Conservation (phyloP, 73 alveolate species). For the Paramecium tetraurelia region DNA sequence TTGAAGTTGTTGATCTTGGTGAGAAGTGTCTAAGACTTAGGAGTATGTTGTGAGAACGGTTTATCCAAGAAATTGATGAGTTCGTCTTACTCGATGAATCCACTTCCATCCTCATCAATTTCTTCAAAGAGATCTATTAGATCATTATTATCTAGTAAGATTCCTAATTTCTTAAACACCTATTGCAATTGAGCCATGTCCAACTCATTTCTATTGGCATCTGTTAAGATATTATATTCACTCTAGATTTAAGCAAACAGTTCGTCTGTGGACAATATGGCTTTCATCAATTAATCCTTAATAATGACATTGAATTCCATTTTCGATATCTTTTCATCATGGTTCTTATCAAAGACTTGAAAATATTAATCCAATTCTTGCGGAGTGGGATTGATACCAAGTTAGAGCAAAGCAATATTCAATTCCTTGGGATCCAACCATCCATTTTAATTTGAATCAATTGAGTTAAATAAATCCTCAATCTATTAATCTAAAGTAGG, state of each 20-base stretch:
- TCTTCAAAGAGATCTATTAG: constrained; percentile 6
- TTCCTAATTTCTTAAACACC: constrained; percentile 9
- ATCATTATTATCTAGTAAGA: neutral
- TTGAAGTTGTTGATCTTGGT: neutral
- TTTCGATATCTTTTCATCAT: constrained; percentile 35
- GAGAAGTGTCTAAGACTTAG: neutral
- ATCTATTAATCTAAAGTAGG: neutral
- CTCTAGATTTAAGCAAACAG: neutral
- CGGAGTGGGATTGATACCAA: constrained; percentile 34
- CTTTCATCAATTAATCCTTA: constrained; percentile 13
- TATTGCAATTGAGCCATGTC: constrained; percentile 13
- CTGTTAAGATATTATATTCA: neutral
- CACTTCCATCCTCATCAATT: constrained; percentile 46
- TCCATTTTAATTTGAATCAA: neutral
- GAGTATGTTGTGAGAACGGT: constrained; percentile 5
- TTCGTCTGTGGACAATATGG: neutral
- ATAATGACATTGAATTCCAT: neutral
- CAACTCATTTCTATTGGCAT: constrained; percentile 37
- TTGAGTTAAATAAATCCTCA: neutral
- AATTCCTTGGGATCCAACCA: constrained; percentile 39
- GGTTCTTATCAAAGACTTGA: neutral
- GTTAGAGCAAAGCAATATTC: neutral
- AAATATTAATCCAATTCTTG: neutral
- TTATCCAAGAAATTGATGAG: neutral
- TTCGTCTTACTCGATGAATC: neutral